Evolutionary conservation across 129 eudicot genomes (phyloP).

Genomic region (Silybum marianum): DNA sequence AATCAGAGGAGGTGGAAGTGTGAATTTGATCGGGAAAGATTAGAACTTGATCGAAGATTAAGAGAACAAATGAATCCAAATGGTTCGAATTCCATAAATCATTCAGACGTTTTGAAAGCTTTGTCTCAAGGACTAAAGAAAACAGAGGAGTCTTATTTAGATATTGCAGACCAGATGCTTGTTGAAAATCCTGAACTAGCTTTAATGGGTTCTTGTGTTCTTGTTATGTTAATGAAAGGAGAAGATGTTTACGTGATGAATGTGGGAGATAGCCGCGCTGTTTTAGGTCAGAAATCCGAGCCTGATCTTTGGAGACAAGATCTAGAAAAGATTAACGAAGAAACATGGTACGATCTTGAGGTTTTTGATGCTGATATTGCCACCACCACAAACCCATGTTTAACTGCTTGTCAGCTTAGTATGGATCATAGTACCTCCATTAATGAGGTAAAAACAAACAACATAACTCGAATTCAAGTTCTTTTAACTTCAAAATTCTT

Average conservation of each 20-base stretch:
- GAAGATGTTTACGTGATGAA: slow-evolving; percentile 96
- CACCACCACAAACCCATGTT: slow-evolving; percentile 35
- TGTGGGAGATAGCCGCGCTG: slow-evolving; percentile 94
- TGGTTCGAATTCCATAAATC: slow-evolving; percentile 47
- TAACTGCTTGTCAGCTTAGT: slow-evolving; percentile 79
- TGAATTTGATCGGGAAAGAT: slow-evolving; percentile 81
- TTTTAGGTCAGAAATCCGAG: slow-evolving; percentile 72
- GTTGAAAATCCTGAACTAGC: slow-evolving; percentile 89
- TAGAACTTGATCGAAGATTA: slow-evolving; percentile 82
- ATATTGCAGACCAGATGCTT: slow-evolving; percentile 87
- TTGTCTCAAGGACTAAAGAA: slow-evolving; percentile 70
- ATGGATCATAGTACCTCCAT: slow-evolving; percentile 84
- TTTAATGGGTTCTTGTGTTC: slow-evolving; percentile 97
- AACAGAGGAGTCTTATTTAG: slow-evolving; percentile 86
- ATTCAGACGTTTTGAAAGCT: slow-evolving; percentile 79
- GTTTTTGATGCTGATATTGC: slow-evolving; percentile 56
- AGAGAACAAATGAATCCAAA: slow-evolving; percentile 54
- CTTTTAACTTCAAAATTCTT: neutral
- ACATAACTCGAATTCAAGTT: neutral
- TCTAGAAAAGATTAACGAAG: slow-evolving; percentile 88
- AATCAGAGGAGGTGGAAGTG: slow-evolving; percentile 88
- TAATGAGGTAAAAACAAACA: slow-evolving; percentile 56
- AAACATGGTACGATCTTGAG: slow-evolving; percentile 81
- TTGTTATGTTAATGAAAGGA: slow-evolving; percentile 95
- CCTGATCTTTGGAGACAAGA: slow-evolving; percentile 83